phyloP scores from a whole-genome alignment of 1,139 yeast species.

The Kodamaea sp. region DNA sequence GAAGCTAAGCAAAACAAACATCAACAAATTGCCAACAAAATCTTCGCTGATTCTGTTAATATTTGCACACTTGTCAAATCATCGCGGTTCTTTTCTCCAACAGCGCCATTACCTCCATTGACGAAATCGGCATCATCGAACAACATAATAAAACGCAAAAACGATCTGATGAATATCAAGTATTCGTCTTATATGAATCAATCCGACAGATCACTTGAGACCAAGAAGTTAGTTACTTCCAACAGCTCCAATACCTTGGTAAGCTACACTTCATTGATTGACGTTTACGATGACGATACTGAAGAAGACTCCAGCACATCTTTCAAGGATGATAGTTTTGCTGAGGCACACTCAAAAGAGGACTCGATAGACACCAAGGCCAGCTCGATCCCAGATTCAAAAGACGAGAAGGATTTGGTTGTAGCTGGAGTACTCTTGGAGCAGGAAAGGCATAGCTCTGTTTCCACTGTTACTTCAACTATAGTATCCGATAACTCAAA shows the following conservation, averaged over 20 bases:
- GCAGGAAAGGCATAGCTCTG: slow-evolving; percentile 5
- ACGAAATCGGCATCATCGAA: slow-evolving; percentile 3
- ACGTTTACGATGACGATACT: slow-evolving; percentile 17
- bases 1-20: slow-evolving; percentile 2
- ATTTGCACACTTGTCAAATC: slow-evolving; percentile 17
- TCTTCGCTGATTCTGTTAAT: slow-evolving; percentile 27
- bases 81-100: slow-evolving; percentile 23
- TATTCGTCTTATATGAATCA: slow-evolving; percentile 16
- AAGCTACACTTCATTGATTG: slow-evolving; percentile 18
- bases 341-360: slow-evolving; percentile 4
- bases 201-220: slow-evolving; percentile 4
- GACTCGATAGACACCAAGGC: slow-evolving; percentile 11
- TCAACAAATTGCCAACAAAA: slow-evolving; percentile 23
- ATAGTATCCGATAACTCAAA: slow-evolving; percentile 2
- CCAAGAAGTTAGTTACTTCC: slow-evolving; percentile 11
- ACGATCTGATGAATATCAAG: slow-evolving; percentile 11
- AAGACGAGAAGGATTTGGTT: not conserved
- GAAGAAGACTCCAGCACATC: slow-evolving; percentile 6
- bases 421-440: too few relatives aligned
- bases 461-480: slow-evolving; percentile 5
- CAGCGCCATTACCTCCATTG: slow-evolving; percentile 31
- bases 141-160: slow-evolving; percentile 5
- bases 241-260: slow-evolving; percentile 15
- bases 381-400: slow-evolving; percentile 5
- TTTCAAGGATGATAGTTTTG: slow-evolving; percentile 3